Evolutionary conservation across 164 flowering plant species (phyloP), one percentile per base, ranked within the genome.

Genomic region (Berberis thunbergii): DNA sequence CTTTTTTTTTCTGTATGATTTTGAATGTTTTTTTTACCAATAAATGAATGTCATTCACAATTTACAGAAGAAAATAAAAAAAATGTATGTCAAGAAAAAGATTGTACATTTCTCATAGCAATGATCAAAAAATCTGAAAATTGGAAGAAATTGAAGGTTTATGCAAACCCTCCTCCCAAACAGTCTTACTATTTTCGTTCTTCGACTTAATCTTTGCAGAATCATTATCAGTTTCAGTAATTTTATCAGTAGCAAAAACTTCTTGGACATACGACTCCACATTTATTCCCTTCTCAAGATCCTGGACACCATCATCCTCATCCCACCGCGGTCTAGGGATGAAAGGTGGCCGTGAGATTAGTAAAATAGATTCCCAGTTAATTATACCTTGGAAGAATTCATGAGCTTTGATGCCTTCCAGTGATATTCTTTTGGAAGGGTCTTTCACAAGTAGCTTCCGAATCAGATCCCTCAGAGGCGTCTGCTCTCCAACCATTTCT

Each of bases 391-490:
- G 46, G 63, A 91, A 89, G 64, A 82, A 91, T n/a, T 76, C 80
- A 56, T 91, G 98, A 59, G 78, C 73, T 75, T 89, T 91, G 77
- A 91, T 81, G 54, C 59, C 88, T 41, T 74, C 79, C 26, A 80
- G 40, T 1, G 65, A 49, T 50, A 89, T 84, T 70, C 98, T 75
- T 75, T 67, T 61, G 48, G 52, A 66, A 9, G 92, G 89, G 60
- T 89, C 87, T 68, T 86, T 91, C 45, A 83, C 87, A 57, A 91
- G 66, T 45, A 91, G 59, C 62, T 72, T 82, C 52, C 83, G 52
- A 4, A 91, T 87, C 73, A 91, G 65, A 73, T 86, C 86, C 65
- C 96, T 76, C 71, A 88, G 73, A 64, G 90, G 67, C 76, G 98
- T 86, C 68, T 70, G 6, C 46, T 86, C 90, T 0, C 98, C 98